These are phyloP conservation scores for Paramecium bursaria DNA, from an alignment of 73 alveolate genomes.

Conservation along the genomic window DNA sequence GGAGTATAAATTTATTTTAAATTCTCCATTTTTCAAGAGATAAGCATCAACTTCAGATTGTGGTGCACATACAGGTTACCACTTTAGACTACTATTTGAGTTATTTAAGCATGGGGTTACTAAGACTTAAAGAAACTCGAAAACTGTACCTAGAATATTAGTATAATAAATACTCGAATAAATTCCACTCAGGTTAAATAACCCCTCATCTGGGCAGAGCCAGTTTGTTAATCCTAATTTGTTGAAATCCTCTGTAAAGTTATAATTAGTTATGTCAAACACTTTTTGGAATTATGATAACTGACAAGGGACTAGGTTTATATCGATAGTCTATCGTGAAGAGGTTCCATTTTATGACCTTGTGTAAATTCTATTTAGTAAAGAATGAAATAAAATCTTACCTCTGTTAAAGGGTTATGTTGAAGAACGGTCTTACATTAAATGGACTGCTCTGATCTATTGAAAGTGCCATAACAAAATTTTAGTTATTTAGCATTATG, in stretches of 20 bases:
- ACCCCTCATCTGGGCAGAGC: background rate
- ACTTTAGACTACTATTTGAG: background rate
- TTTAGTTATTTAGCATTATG: too few species aligned
- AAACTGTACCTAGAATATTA: background rate
- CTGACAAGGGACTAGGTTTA: conserved; percentile 3
- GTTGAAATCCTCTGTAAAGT: conserved; percentile 2
- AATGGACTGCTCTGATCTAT: too few species aligned
- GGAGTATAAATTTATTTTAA: background rate
- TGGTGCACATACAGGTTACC: conserved; percentile 9
- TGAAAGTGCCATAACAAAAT: too few species aligned
- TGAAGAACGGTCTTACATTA: conserved; percentile 21
- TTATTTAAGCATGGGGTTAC: background rate
- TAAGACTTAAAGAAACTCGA: background rate
- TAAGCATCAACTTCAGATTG: background rate
- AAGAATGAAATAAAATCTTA: too few species aligned
- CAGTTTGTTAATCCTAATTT: conserved; percentile 2
- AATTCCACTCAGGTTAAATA: background rate
- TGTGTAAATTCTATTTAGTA: too few species aligned
- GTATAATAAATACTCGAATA: background rate
- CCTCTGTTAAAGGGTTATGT: conserved; percentile 5
- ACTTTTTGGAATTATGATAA: conserved; percentile 1
- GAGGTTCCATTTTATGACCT: background rate
- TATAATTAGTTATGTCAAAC: background rate
- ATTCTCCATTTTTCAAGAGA: background rate
- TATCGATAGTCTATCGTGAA: background rate